A percentile compares a stretch with the other conserved stretches of the same genome.
These are phyloP conservation scores for Tulasnella sp. DNA, from an alignment of 768 basidiomycete species.

Conservation along the genomic window DNA sequence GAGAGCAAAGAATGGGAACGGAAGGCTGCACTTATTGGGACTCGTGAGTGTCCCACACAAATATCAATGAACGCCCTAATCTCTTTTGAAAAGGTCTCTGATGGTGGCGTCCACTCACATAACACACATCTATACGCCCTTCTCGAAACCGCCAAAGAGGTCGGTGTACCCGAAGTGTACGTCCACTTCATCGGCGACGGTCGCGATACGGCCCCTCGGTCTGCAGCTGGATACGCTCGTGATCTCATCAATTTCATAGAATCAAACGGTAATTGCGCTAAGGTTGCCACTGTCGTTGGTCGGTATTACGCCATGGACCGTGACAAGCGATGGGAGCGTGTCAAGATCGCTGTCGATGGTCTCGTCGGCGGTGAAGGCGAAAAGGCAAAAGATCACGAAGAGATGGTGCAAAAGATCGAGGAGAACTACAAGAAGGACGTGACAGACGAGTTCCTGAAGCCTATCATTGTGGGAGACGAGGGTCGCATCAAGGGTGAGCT, in stretches of 20 bases:
- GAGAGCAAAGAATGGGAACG: conserved; percentile 70
- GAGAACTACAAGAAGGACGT: conserved; percentile 72
- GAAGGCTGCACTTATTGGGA: conserved; percentile 80
- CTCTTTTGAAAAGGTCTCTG: conserved; percentile 52
- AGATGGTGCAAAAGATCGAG: conserved; percentile 54
- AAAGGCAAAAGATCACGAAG: conserved; percentile 31
- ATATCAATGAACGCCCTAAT: neutral
- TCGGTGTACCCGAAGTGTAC: conserved; percentile 74
- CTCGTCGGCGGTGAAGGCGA: conserved; percentile 63
- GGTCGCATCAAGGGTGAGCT: conserved; percentile 68
- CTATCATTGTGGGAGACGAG: conserved; percentile 74
- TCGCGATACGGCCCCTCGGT: conserved; percentile 84
- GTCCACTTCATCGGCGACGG: conserved; percentile 94
- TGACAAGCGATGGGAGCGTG: conserved; percentile 91
- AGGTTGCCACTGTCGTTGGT: conserved; percentile 76
- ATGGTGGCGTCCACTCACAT: conserved; percentile 96
- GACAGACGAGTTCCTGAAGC: conserved; percentile 94
- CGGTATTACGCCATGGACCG: conserved; percentile 97
- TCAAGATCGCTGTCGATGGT: conserved; percentile 82
- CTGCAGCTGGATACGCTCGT: conserved; percentile 64
- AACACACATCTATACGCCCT: conserved; percentile 84
- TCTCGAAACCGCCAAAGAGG: conserved; percentile 80
- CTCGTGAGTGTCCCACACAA: conserved; percentile 41
- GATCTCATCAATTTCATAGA: conserved; percentile 68
- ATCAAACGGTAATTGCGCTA: conserved; percentile 39